phyloP scores from a whole-genome alignment of 192 early-diverging fungal genomes.

The Coemansia guatemalensis region DNA sequence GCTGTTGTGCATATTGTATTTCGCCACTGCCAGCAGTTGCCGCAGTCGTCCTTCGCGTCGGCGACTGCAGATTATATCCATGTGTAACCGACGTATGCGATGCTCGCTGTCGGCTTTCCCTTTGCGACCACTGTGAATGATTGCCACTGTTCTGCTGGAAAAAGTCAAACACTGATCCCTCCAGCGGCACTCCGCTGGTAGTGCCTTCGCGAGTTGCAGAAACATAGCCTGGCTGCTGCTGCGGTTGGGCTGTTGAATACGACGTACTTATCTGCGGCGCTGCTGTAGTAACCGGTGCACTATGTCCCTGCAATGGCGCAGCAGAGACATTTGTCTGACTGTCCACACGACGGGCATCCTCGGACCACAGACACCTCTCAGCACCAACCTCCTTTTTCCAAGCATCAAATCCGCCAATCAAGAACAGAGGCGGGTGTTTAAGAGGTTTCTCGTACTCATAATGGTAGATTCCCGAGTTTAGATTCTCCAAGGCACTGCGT shows the following conservation, averaged over 20 bases:
- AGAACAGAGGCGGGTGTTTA: constrained; percentile 61
- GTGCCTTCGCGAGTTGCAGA: background rate
- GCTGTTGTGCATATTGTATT: constrained; percentile 9
- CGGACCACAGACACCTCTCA: constrained; percentile 31
- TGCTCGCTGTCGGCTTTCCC: background rate
- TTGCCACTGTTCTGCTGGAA: constrained; percentile 4
- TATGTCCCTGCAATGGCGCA: no score
- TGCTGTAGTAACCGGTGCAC: background rate
- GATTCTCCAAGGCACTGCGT: constrained; percentile 25
- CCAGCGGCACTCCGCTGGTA: no score
- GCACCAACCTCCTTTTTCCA: constrained; percentile 63
- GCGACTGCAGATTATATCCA: constrained; percentile 11
- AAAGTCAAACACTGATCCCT: constrained; percentile 6
- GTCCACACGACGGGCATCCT: constrained; percentile 15
- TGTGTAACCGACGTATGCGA: constrained; percentile 5
- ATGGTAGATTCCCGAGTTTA: constrained; percentile 66
- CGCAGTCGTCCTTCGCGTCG: background rate
- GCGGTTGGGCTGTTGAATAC: no score
- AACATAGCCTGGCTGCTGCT: constrained; percentile 2
- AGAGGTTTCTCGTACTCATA: constrained; percentile 58
- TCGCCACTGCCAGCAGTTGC: background rate
- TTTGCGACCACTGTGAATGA: background rate
- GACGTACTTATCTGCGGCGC: no score
- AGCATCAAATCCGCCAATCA: constrained; percentile 78
- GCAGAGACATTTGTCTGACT: no score